Base-by-base conservation (phyloP, 2,329 filamentous ascomycete genomes). In the Aspergillus phoenicis region DNA sequence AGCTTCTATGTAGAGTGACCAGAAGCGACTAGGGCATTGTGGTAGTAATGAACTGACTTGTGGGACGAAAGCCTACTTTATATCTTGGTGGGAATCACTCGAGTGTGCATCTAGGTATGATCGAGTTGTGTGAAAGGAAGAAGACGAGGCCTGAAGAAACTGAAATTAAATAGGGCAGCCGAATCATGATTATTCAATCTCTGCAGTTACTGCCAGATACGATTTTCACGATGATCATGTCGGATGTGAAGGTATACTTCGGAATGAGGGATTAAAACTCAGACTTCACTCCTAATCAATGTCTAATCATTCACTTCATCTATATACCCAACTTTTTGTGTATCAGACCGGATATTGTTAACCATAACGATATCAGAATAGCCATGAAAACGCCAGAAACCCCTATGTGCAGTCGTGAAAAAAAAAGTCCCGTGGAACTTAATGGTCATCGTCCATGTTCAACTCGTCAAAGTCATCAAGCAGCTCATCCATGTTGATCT, bases 391-490 rank as follows among this genome's bases (percentile, higher is more conserved):
- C 47, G 47, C 47, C 47, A 22, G 47, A 36, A 51, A 51, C 47
- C 47, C 47, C 47, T 51, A 30, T 30, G 26, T 51, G 47, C 47
- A 51, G 47, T 51, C 47, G 47, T 51, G 26, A 51, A 33, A 49
- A 30, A 26, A 26, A 33, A 30, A 51, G 47, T 30, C n/a, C 47
- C 47, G 47, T 51, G 26, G 47, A 51, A 51, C 47, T 30, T 51
- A 51, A 5, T 51, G 15, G 47, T 49, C 22, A 49, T 51, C 47
- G 47, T 51, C 26, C 47, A 96, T 87, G 49, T 85, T 88, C 75
- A 97, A 85, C 71, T 97, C 93, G 73, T 96, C 93, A 82, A 97
- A 93, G 75, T 97, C 93, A 74, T 97, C 93, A 71, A 97, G 82
- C 72, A 97, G 77, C 76, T 93, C 90, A 20, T 94, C 85, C 87